Percentiles rank a stretch among this genome's conserved stretches.
Conservation (phyloP, 1,284 basidiomycete genomes). For the Ustilago loliicola region DNA sequence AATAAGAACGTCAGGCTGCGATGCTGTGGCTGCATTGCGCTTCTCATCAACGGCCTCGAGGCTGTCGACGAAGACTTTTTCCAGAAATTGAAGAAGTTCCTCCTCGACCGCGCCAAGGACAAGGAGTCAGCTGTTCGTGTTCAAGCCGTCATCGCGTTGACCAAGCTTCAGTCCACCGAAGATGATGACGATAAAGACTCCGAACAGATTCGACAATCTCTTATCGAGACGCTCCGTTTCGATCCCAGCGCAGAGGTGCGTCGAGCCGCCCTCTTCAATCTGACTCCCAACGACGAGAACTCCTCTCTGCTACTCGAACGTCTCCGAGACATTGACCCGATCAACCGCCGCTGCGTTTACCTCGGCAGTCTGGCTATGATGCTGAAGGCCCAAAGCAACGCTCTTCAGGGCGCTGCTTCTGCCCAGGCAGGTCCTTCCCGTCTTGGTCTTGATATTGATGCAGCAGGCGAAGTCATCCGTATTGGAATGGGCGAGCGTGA, state of each 20-base stretch:
- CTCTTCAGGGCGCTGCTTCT: conserved; percentile 26
- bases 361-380: conserved; percentile 71
- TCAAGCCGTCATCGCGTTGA: conserved; percentile 86
- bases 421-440: conserved; percentile 42
- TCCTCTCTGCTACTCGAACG: conserved; percentile 82
- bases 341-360: conserved; percentile 86
- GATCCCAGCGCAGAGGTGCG: conserved; percentile 88
- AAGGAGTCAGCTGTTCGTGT: conserved; percentile 87
- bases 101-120: conserved; percentile 85
- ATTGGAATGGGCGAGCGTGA: conserved; percentile 91
- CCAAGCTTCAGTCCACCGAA: conserved; percentile 81
- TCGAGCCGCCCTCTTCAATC: conserved; percentile 84
- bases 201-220: conserved; percentile 76
- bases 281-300: conserved; percentile 77
- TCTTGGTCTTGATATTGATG: conserved; percentile 56
- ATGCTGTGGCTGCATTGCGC: conserved; percentile 79
- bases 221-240: conserved; percentile 80
- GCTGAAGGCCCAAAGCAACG: conserved; percentile 37
- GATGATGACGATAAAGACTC: conserved; percentile 75
- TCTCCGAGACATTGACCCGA: conserved; percentile 86
- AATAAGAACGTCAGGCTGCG: conserved; percentile 89
- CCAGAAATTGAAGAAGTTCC: conserved; percentile 76
- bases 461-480: conserved; percentile 57
- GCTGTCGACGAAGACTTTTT: conserved; percentile 83
- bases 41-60: conserved; percentile 55